Evolutionary conservation across 1,284 basidiomycete species (phyloP).

Genomic region (Athelia sp.): DNA sequence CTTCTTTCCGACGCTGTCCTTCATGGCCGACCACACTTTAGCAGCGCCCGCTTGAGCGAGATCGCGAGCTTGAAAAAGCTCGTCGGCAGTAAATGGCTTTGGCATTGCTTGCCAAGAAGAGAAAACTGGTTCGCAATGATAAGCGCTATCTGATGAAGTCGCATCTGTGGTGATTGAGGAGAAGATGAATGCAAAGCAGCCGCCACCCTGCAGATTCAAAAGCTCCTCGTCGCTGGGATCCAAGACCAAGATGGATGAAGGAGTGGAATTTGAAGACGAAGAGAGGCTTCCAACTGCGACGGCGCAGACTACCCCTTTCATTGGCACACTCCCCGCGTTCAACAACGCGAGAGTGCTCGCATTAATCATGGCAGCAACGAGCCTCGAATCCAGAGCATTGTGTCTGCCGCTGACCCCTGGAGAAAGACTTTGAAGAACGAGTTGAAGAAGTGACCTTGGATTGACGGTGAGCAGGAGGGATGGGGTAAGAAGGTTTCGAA

Average conservation of each 20-base stretch:
- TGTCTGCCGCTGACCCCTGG: slow-evolving; percentile 14
- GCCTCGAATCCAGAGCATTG: slow-evolving; percentile 14
- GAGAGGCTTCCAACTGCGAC: slow-evolving; percentile 43
- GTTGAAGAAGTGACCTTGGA: slow-evolving; percentile 65
- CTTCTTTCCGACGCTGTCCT: slow-evolving; percentile 30
- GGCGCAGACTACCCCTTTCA: slow-evolving; percentile 67
- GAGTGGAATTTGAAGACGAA: slow-evolving; percentile 6
- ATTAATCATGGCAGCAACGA: slow-evolving; percentile 62
- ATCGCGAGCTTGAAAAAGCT: slow-evolving; percentile 37
- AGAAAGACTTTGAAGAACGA: slow-evolving; percentile 60
- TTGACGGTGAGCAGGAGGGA: slow-evolving; percentile 55
- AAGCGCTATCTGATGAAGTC: slow-evolving; percentile 8
- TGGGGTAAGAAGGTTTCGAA: slow-evolving; percentile 54
- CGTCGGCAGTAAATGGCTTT: slow-evolving; percentile 31
- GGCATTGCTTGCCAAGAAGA: slow-evolving; percentile 44
- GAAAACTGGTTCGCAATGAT: slow-evolving; percentile 41
- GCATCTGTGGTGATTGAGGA: slow-evolving; percentile 5
- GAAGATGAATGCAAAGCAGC: slow-evolving; percentile 69
- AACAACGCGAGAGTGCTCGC: slow-evolving; percentile 61
- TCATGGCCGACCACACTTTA: slow-evolving; percentile 43
- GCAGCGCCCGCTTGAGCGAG: slow-evolving; percentile 42
- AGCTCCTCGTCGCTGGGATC: slow-evolving; percentile 51
- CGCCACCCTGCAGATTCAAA: slow-evolving; percentile 31
- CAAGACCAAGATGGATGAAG: slow-evolving; percentile 31
- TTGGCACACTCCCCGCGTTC: slow-evolving; percentile 61